Base-by-base conservation (phyloP, 2,329 filamentous ascomycete species). In the Pseudogymnoascus sp. region DNA sequence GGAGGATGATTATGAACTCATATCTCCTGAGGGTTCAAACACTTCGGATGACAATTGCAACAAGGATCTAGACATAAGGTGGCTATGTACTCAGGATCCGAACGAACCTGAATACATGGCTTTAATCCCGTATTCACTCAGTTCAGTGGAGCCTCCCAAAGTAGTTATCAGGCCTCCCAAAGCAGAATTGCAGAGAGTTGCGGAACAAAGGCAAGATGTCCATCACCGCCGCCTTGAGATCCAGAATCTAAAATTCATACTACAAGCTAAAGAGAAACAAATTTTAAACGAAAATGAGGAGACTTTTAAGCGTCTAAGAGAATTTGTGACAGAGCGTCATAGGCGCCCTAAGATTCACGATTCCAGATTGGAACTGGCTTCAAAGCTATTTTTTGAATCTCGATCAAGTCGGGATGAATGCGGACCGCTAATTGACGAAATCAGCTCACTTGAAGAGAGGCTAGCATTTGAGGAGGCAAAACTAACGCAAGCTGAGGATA, bases 401-500 rank as follows among this genome's bases (percentile, higher is more conserved):
- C 49, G 29, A 21, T 33, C 10, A 16, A 21, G 29, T 6, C 49
- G 68, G n/a, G 62, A 68, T 43, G 59, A 66, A 12, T 68, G 68
- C 33, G 68, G 68, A 1, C 65, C 64, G 4, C 16, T 70, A 2
- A 66, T 67, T 49, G 64, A 69, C 35, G 66, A 69, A 21, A 66
- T 66, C 8, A 68, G 62, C 10, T 12, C 41, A 2, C 59, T 69
- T 14, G 68, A 70, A 62, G 61, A 66, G 41, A 16, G 60, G 11
- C 49, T 70, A 0, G 55, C 60, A 0, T 29, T 11, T 2, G 23
- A 67, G 16, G 68, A 70, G 31, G 63, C 60, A 6, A 21, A 63
- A 16, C 61, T 66, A 14, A 41, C 49, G 19, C 12, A 55, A 8
- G 41, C 38, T 2, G 33, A 35, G 33, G 10, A 23, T 61, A 61